Evolutionary conservation across 106 monocot species (phyloP).

Genomic region (Dioscorea zingiberensis): DNA sequence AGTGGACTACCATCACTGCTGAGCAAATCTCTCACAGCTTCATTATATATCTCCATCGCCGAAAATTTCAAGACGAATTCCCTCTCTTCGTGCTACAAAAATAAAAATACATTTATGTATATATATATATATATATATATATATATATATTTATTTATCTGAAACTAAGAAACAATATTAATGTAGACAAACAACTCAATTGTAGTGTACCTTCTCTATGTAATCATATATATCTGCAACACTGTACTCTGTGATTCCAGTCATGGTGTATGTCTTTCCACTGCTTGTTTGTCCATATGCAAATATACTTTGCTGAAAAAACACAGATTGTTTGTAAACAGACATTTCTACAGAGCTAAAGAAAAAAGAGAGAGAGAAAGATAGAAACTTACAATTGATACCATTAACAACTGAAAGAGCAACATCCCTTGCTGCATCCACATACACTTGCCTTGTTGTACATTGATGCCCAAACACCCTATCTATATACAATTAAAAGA

Average conservation of each 20-base stretch:
- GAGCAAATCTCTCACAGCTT: constrained; percentile 68
- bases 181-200: neutral
- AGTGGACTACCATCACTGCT: constrained; percentile 41
- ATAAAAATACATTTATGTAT: too few relatives aligned
- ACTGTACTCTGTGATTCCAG: constrained; percentile 59
- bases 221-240: constrained; percentile 67
- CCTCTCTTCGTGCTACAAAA: constrained; percentile 60
- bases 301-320: constrained; percentile 74
- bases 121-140: neutral
- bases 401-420: constrained; percentile 68
- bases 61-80: constrained; percentile 61
- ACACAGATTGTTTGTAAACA: neutral
- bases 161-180: neutral
- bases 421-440: constrained; percentile 68
- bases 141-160: neutral
- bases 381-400: constrained; percentile 60
- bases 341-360: neutral
- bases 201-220: constrained; percentile 49
- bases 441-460: constrained; percentile 60
- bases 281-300: constrained; percentile 86
- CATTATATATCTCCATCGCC: constrained; percentile 83
- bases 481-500: constrained; percentile 20
- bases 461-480: constrained; percentile 50
- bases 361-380: neutral
- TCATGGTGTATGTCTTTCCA: constrained; percentile 81